Percentiles rank a stretch among this genome's conserved stretches.
phyloP scores from a whole-genome alignment of 352 stramenopile genomes.

The Phytophthora europaea region DNA sequence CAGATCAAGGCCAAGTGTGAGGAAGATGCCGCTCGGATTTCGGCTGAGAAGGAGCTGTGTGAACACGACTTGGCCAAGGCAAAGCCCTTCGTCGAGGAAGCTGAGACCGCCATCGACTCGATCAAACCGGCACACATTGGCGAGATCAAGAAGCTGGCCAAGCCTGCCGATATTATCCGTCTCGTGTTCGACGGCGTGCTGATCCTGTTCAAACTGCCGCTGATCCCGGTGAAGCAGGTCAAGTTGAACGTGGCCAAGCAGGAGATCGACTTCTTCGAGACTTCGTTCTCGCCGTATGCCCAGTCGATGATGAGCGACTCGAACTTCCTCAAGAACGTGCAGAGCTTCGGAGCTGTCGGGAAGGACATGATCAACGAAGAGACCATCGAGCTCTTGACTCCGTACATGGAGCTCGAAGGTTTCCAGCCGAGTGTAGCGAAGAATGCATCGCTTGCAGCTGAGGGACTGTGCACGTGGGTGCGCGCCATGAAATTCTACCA shows the following conservation, averaged over 20 bases:
- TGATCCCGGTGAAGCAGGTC: constrained; percentile 93
- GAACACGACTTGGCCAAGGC: constrained; percentile 98
- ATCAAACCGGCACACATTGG: constrained; percentile 98
- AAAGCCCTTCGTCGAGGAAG: constrained; percentile 98
- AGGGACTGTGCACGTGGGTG: constrained; percentile 98
- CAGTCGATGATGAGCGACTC: constrained; percentile 97
- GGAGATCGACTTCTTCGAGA: constrained; percentile 98
- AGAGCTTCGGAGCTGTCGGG: constrained; percentile 95
- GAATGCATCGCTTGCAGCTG: constrained; percentile 96
- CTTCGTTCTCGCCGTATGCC: constrained; percentile 96
- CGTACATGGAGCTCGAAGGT: constrained; percentile 98
- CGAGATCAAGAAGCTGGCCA: constrained; percentile 99
- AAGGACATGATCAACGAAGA: constrained; percentile 99
- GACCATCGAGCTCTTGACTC: constrained; percentile 97
- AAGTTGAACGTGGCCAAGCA: constrained; percentile 98
- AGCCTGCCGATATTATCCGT: constrained; percentile 99
- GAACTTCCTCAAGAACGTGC: constrained; percentile 97
- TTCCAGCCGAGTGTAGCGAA: constrained; percentile 97
- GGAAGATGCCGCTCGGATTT: constrained; percentile 96
- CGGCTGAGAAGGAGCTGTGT: constrained; percentile 96
- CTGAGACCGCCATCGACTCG: constrained; percentile 97
- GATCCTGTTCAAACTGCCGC: constrained; percentile 96
- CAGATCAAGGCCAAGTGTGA: constrained; percentile 98
- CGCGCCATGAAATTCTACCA: constrained; percentile 99
- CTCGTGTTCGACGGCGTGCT: constrained; percentile 98